phyloP scores from a whole-genome alignment of 2,329 filamentous ascomycete species.

The Rutstroemia sp. region DNA sequence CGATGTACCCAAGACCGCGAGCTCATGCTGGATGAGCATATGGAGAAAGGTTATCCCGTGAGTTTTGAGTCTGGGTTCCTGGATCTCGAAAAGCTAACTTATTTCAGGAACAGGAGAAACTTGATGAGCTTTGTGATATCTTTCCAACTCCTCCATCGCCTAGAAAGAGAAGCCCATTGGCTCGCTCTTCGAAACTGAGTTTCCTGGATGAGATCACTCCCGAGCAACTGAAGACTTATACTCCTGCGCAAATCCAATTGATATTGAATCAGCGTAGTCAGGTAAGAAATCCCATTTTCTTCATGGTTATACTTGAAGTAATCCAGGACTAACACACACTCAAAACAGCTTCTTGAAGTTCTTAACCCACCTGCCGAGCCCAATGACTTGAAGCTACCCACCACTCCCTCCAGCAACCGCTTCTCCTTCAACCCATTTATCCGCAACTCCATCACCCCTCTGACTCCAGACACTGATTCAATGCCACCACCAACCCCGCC shows the following conservation, averaged over 20 bases:
- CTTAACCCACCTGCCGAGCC: neutral
- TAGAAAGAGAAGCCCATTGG: conserved; percentile 19
- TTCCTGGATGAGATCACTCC: conserved; percentile 35
- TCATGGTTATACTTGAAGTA: neutral
- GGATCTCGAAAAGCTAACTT: conserved; percentile 19
- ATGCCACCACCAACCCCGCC: neutral
- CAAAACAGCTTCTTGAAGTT: neutral
- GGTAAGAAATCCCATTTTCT: conserved; percentile 30
- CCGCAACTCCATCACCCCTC: conserved; percentile 1
- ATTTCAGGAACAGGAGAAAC: conserved; percentile 16
- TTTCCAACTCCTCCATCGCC: conserved; percentile 16
- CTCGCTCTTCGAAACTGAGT: conserved; percentile 15
- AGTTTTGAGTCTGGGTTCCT: neutral
- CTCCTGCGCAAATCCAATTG: conserved; percentile 38
- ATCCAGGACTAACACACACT: neutral
- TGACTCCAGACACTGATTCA: neutral
- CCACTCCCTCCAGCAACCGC: neutral
- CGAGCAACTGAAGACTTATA: conserved; percentile 39
- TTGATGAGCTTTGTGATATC: conserved; percentile 22
- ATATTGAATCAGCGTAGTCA: conserved; percentile 45
- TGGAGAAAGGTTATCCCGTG: conserved; percentile 27
- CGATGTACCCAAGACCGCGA: conserved; percentile 60
- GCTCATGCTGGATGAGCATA: conserved; percentile 33
- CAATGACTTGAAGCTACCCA: neutral
- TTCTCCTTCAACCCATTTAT: conserved; percentile 1